These are phyloP conservation scores for Zasmidium cellare DNA, from an alignment of 2,329 filamentous ascomycete species.

Conservation along the genomic window DNA sequence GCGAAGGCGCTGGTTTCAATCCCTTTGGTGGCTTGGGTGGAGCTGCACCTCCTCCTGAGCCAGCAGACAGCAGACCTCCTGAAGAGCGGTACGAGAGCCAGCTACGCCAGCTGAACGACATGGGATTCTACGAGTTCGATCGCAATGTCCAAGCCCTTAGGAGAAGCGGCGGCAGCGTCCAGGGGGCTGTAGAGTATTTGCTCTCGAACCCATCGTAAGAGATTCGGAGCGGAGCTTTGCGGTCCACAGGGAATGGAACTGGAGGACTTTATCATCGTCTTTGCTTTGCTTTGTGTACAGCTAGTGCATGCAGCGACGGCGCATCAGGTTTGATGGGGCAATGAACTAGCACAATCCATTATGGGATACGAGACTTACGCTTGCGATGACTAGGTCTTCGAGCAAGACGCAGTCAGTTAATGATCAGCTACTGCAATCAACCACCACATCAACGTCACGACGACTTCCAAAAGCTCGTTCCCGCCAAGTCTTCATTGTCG, in stretches of 20 bases:
- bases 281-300: slow-evolving; percentile 12
- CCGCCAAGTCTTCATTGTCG: slow-evolving; percentile 11
- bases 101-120: slow-evolving; percentile 90
- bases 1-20: slow-evolving; percentile 41
- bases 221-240: background rate
- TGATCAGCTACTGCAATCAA: slow-evolving; percentile 1
- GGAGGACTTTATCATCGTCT: slow-evolving; percentile 1
- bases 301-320: slow-evolving; percentile 23
- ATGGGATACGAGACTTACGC: slow-evolving; percentile 8
- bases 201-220: slow-evolving; percentile 26
- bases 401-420: background rate
- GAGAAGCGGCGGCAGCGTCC: slow-evolving; percentile 87
- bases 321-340: slow-evolving; percentile 6
- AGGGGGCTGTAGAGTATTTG: slow-evolving; percentile 82
- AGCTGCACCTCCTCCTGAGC: slow-evolving; percentile 48
- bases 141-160: slow-evolving; percentile 85
- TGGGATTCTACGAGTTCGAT: slow-evolving; percentile 98
- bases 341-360: slow-evolving; percentile 3
- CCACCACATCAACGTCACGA: background rate
- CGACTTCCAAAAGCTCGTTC: background rate
- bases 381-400: slow-evolving; percentile 4
- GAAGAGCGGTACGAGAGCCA: slow-evolving; percentile 93
- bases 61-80: slow-evolving; percentile 80
- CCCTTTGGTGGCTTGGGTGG: slow-evolving; percentile 43
- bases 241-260: slow-evolving; percentile 4